Base-by-base conservation (phyloP, 108 stramenopile species). In the Pseudonitzschia multiseries region DNA sequence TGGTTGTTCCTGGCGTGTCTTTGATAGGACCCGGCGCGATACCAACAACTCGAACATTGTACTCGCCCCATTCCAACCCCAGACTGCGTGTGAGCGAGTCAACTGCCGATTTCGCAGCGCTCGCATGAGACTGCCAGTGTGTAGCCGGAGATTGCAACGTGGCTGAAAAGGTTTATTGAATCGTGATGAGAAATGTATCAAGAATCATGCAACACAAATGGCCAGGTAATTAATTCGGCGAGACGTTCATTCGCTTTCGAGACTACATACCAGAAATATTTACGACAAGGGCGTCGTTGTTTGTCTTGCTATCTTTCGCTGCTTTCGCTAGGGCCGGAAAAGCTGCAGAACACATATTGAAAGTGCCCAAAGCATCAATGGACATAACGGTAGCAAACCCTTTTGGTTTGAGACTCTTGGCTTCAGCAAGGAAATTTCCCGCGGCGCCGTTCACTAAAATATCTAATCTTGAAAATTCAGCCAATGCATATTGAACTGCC, bases 21-120 rank as follows among this genome's bases (percentile, higher is more conserved):
- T 78, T 93, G 65, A 96, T 96, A 17, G 97, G 93, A 24, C 97
- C 97, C 14, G 97, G 97, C 31, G 97, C 97, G 53, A 98, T 93
- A 6, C 94, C 96, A 64, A 89, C 92, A 8, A 98, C 96, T 69
- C 97, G 71, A 56, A 98, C 90, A 24, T 83, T 76, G 79, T 96
- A 81, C 21, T 68, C 65, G 1, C 97, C 97, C 97, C 97, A 97
- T 78, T 97, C 97, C 54, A 97, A 72, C 17, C 94, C 96, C 46
- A 98, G 79, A 70, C 83, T 93, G 62, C 95, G 83, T 4, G 97
- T 97, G 50, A 97, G 65, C 13, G 89, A 89, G 83, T 97, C 97
- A 21, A 97, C 92, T 0, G 94, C 96, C 28, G 88, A 83, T 76
- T 97, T 97, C 26, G 97, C 96, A 0, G 97, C 97, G 48, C 84